phyloP scores from a whole-genome alignment of 73 alveolate species.

The Tetrahymena elliotti region DNA sequence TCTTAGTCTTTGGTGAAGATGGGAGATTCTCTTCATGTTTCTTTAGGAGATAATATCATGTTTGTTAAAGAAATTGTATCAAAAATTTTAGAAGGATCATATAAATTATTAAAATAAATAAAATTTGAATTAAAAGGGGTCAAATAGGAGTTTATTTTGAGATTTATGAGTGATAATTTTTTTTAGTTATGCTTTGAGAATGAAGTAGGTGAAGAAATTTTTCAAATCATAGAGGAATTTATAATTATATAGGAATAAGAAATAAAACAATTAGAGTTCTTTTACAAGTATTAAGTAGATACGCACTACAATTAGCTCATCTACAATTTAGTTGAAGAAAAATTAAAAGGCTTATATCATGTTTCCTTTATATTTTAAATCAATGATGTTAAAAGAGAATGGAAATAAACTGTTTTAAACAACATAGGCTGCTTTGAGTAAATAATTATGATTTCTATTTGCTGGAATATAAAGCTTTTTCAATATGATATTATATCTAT shows the following conservation, averaged over 20 bases:
- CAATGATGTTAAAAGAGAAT: not conserved
- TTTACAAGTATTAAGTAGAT: not conserved
- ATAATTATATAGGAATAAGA: not conserved
- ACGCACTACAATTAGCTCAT: not conserved
- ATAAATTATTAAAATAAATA: not conserved
- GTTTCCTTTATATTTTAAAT: not conserved
- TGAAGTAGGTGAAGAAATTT: not conserved
- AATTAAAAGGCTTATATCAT: not conserved
- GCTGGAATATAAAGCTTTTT: not conserved
- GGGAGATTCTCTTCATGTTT: not conserved
- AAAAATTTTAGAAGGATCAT: not conserved
- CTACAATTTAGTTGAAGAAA: not conserved
- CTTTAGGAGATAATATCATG: not conserved
- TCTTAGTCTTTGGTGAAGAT: not conserved
- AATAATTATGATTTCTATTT: not conserved
- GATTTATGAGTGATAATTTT: not conserved
- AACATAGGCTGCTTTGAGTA: not conserved
- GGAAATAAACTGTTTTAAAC: not conserved
- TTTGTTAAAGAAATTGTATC: not conserved
- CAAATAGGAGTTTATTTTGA: not conserved
- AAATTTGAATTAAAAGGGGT: not conserved
- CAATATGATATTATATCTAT: not conserved
- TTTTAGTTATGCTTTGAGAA: not conserved
- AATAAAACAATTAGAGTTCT: not conserved
- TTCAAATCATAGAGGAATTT: not conserved